Evolutionary conservation across 768 basidiomycete species (phyloP).

Genomic region (Boletus subcaerulescens): DNA sequence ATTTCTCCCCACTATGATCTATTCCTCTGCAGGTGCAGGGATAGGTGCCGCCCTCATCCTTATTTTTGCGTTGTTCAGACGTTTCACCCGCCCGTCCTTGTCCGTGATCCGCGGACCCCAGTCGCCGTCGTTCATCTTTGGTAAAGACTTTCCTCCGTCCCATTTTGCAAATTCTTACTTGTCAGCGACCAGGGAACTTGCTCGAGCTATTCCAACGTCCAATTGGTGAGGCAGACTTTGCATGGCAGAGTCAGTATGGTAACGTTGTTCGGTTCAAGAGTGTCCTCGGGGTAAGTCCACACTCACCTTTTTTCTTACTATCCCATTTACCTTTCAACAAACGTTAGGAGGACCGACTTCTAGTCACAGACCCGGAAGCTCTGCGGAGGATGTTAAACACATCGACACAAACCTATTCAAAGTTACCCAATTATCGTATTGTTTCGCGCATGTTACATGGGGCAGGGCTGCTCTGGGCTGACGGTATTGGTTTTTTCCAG

Average conservation of each 20-base stretch:
- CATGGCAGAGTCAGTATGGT: conserved; percentile 31
- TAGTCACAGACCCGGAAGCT: conserved; percentile 47
- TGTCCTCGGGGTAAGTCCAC: conserved; percentile 18
- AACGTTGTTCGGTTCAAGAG: conserved; percentile 22
- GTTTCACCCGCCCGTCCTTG: conserved; percentile 5
- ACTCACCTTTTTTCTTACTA: no score
- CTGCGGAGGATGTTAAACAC: conserved; percentile 38
- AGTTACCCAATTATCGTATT: conserved; percentile 24
- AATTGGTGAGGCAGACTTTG: conserved; percentile 28
- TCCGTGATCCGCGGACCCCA: conserved; percentile 14
- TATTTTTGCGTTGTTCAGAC: neutral
- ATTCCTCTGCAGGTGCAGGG: neutral
- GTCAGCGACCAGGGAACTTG: conserved; percentile 21
- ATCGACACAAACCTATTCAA: conserved; percentile 41
- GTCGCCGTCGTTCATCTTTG: conserved; percentile 15
- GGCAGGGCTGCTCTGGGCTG: conserved; percentile 37
- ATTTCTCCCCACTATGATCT: conserved; percentile 1
- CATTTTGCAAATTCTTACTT: conserved; percentile 9
- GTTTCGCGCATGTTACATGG: conserved; percentile 22
- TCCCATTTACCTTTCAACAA: neutral
- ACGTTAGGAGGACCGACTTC: conserved; percentile 41
- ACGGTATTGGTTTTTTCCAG: conserved; percentile 26
- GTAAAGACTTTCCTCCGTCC: neutral
- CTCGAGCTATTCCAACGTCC: conserved; percentile 23
- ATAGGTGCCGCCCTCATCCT: neutral